Base-by-base conservation (phyloP, 2,329 filamentous ascomycete genomes). In the Pleurostoma richardsiae region DNA sequence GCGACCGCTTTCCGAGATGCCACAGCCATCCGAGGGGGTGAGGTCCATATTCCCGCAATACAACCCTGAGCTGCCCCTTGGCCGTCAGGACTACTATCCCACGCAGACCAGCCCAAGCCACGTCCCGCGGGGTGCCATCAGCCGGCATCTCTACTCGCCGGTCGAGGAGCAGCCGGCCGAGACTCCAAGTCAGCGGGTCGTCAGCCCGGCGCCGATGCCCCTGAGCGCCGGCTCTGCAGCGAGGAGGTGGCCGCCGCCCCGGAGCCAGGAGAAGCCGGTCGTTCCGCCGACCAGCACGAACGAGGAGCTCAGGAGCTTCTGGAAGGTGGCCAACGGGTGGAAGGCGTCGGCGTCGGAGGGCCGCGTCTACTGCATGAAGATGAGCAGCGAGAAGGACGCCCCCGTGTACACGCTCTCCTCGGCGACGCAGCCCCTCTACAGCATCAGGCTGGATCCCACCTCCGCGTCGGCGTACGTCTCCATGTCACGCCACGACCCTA, bases 11-110 rank as follows among this genome's bases (percentile, higher is more conserved):
- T 51, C 61, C 40, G 60, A 60, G 43, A 49, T 26, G 33, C 43
- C 62, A 52, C 10, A 41, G 49, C 27, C 43, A 50, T 43, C 50
- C 46, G 42, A 28, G 47, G 6, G 39, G 47, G 5, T 46, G 49
- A 11, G 48, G 30, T 90, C 86, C 28, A 90, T 91, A 56, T 91
- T 91, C 56, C 87, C 87, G 6, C 75, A 78, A 30, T 90, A 90
- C 59, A 83, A 91, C 57, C 83, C 82, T 3, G 76, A 76, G 1
- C 60, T 88, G 28, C 73, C 85, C 4, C 74, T 89, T 3, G 73
- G 81, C 46, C 79, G 82, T 48, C 87, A 91, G 58, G 67, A 79
- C 41, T 90, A 91, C 65, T 85, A 77, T 42, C 85, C 86, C 3
- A 83, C 80, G 1, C 80, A 85, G 59, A 77, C 76, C 44, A 81